phyloP scores from a whole-genome alignment of 2,329 filamentous ascomycete species.

The Arthrinium puccinioides region DNA sequence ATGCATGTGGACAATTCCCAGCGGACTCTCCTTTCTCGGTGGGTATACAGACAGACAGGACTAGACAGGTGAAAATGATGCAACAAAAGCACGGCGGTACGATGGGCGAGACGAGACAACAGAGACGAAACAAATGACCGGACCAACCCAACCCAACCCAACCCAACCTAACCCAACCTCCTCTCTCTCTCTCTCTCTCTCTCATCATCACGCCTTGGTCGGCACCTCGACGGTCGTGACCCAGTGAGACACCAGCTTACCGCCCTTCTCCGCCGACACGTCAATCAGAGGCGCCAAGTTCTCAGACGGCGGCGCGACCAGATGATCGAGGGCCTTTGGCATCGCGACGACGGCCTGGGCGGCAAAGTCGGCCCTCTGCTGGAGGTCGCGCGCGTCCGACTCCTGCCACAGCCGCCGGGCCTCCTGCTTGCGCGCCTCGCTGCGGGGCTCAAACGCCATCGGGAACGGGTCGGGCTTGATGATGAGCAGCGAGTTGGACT shows the following conservation, averaged over 20 bases:
- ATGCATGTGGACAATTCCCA: too few species aligned
- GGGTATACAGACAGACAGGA: too few species aligned
- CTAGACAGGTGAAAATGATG: too few species aligned
- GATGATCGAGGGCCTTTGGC: background rate
- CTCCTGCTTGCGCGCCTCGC: slow-evolving; percentile 28
- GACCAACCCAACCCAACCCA: too few species aligned
- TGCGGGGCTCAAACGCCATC: slow-evolving; percentile 46
- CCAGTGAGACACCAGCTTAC: slow-evolving; percentile 1
- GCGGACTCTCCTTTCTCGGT: too few species aligned
- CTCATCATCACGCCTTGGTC: background rate
- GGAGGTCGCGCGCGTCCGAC: slow-evolving; percentile 19
- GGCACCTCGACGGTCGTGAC: slow-evolving; percentile 5
- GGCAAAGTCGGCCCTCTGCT: slow-evolving; percentile 19
- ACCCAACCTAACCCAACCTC: too few species aligned
- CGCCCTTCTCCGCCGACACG: background rate
- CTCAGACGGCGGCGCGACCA: background rate
- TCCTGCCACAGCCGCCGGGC: slow-evolving; percentile 29
- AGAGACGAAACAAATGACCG: too few species aligned
- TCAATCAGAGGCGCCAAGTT: background rate
- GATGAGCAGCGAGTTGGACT: slow-evolving; percentile 48
- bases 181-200: background rate
- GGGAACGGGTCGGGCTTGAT: slow-evolving; percentile 49
- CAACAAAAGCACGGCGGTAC: too few species aligned
- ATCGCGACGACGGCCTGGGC: slow-evolving; percentile 2
- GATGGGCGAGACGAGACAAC: too few species aligned